phyloP scores from a whole-genome alignment of 225 moss, liverwort and hornwort species.

The Rhytidiadelphus loreus region DNA sequence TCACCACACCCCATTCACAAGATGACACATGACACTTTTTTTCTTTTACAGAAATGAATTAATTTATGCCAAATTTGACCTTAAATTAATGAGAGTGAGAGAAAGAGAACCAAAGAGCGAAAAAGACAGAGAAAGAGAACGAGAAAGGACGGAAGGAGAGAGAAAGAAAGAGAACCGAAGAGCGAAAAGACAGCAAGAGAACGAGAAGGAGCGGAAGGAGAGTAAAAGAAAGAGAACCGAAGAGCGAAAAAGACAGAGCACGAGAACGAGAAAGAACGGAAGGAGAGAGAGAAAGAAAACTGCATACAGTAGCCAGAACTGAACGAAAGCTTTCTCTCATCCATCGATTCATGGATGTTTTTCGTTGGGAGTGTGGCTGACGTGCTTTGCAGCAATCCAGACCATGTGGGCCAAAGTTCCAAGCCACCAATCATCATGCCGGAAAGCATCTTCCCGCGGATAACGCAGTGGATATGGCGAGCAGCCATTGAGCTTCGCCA shows the following conservation, averaged over 20 bases:
- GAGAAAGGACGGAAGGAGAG: too few species aligned
- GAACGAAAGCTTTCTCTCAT: neutral
- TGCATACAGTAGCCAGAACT: too few species aligned
- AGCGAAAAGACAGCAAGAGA: neutral
- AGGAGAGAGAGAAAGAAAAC: neutral
- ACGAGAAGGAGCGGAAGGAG: too few species aligned
- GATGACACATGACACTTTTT: too few species aligned
- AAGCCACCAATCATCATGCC: neutral
- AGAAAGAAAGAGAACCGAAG: neutral
- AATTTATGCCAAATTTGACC: too few species aligned
- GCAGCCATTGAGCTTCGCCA: neutral
- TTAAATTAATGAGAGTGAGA: too few species aligned
- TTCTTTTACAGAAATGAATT: too few species aligned
- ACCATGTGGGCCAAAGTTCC: neutral
- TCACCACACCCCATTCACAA: too few species aligned
- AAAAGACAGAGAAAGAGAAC: neutral
- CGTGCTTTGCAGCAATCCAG: neutral
- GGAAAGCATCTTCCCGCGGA: neutral
- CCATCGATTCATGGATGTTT: neutral
- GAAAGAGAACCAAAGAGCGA: too few species aligned
- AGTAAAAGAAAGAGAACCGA: too few species aligned
- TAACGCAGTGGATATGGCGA: conserved; percentile 21
- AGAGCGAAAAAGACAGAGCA: neutral
- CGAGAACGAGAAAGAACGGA: neutral
- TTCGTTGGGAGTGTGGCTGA: neutral